Conservation (phyloP, 768 basidiomycete genomes). For the Crucibulum laeve region DNA sequence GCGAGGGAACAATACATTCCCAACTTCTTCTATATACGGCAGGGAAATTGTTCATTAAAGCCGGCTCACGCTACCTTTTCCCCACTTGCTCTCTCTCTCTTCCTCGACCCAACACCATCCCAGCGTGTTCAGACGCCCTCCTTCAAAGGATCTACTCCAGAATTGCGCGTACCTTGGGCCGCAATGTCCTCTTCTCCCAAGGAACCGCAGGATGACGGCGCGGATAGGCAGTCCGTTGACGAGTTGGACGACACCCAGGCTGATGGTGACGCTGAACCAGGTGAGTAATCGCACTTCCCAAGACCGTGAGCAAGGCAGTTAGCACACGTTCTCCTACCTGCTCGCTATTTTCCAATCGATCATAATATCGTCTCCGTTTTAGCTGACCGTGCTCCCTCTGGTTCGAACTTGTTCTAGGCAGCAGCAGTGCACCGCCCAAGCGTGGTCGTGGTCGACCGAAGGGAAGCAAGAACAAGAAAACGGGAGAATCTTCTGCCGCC, state of each 20-base stretch:
- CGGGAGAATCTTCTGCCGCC: conserved; percentile 23
- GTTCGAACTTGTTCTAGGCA: conserved; percentile 26
- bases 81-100: conserved; percentile 49
- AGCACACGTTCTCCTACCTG: not conserved
- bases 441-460: conserved; percentile 87
- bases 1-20: conserved; percentile 66
- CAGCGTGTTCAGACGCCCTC: conserved; percentile 22
- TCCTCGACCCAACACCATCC: conserved; percentile 34
- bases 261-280: conserved; percentile 33
- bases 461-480: conserved; percentile 75
- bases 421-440: conserved; percentile 49
- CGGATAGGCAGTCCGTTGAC: conserved; percentile 54
- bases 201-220: conserved; percentile 46
- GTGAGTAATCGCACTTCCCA: conserved; percentile 23
- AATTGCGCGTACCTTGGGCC: conserved; percentile 22
- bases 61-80: conserved; percentile 58
- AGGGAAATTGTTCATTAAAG: conserved; percentile 75
- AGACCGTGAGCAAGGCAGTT: conserved; percentile 5
- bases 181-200: conserved; percentile 61
- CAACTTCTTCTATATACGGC: conserved; percentile 64
- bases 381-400: conserved; percentile 14
- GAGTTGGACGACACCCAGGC: conserved; percentile 49
- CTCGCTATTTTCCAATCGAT: conserved; percentile 32
- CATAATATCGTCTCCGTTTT: conserved; percentile 16
- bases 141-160: conserved; percentile 14